Conservation (phyloP, 163 green algal species). For the Scenedesmus sp. region DNA sequence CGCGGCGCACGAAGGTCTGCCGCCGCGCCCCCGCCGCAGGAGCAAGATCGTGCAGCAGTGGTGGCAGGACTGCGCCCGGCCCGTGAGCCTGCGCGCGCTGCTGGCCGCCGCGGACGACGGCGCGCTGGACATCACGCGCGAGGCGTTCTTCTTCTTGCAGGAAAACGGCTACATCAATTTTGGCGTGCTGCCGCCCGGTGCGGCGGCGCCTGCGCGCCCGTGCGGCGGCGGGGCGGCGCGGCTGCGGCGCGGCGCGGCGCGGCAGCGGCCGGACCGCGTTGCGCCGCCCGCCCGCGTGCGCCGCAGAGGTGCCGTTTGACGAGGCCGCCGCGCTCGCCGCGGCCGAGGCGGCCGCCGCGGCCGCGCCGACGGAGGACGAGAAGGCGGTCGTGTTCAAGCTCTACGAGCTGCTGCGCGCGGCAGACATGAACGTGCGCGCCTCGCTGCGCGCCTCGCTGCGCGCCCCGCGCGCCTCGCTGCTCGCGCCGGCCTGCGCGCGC, state of each 20-base stretch:
- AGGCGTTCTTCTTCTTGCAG: constrained; percentile 66
- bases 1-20: background rate
- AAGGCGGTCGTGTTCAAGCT: constrained; percentile 52
- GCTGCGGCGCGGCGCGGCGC: background rate
- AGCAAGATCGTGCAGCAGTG: constrained; percentile 28
- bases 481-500: too few species aligned
- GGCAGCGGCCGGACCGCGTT: background rate
- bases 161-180: constrained; percentile 75
- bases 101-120: constrained; percentile 13
- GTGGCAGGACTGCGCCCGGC: constrained; percentile 32
- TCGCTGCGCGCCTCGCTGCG: too few species aligned
- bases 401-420: constrained; percentile 59
- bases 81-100: constrained; percentile 8
- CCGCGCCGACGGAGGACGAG: constrained; percentile 15
- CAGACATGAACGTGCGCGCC: constrained; percentile 60
- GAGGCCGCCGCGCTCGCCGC: background rate
- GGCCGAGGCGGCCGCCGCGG: background rate
- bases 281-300: too few species aligned
- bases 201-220: too few species aligned
- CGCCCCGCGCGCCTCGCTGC: too few species aligned
- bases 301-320: too few species aligned
- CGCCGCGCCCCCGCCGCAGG: background rate
- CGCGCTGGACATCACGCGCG: constrained; percentile 14
- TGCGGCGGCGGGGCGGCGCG: background rate
- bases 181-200: constrained; percentile 51